A percentile compares a stretch with the other conserved stretches of the same genome.
These are phyloP conservation scores for Acanthamoeba castellanii DNA, from an alignment of 208 protist species.

Conservation along the genomic window DNA sequence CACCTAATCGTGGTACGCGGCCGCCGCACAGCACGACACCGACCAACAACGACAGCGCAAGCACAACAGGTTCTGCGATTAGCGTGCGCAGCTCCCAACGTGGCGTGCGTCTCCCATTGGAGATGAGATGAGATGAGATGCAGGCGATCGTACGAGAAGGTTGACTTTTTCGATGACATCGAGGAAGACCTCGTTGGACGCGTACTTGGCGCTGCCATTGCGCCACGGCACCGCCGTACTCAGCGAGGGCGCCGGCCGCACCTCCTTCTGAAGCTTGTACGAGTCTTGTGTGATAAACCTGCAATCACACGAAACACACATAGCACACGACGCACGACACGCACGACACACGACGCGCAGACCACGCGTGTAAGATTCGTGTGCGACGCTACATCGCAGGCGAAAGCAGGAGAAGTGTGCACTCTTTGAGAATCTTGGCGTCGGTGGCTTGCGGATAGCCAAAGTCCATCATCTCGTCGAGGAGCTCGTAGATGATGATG, in stretches of 20 bases:
- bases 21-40: not conserved
- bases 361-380: too few relatives aligned
- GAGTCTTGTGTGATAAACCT: constrained; percentile 92
- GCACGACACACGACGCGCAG: not conserved
- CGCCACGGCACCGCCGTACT: constrained; percentile 93
- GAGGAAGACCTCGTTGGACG: constrained; percentile 95
- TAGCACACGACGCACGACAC: constrained; percentile 57
- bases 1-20: not conserved
- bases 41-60: not conserved
- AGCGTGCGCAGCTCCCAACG: not conserved
- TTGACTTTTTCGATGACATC: constrained; percentile 96
- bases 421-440: constrained; percentile 90
- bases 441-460: constrained; percentile 94
- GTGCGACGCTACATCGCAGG: too few relatives aligned
- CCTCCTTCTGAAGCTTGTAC: constrained; percentile 88
- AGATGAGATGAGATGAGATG: not conserved
- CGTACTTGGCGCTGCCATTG: constrained; percentile 91
- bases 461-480: constrained; percentile 98
- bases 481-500: constrained; percentile 96
- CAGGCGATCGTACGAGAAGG: constrained; percentile 89
- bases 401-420: not conserved
- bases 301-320: not conserved
- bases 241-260: constrained; percentile 78
- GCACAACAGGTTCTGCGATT: not conserved
- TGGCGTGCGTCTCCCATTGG: not conserved